These are phyloP conservation scores for Suhomyces anneliseae DNA, from an alignment of 1,139 yeast species.

Conservation along the genomic window DNA sequence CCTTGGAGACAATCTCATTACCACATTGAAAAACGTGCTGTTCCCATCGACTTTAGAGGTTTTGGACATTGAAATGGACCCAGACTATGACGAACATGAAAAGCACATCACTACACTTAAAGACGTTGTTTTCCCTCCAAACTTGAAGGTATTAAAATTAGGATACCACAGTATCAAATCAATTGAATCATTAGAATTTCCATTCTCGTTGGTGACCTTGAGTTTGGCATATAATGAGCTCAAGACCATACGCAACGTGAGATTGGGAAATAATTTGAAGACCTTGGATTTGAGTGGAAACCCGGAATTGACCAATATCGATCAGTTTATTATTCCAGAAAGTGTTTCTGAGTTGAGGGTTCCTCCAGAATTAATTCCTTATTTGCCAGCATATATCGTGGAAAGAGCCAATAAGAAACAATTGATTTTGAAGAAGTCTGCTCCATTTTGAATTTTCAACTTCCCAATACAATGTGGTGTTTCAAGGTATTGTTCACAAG, in stretches of 20 bases:
- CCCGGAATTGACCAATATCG: slow-evolving; percentile 40
- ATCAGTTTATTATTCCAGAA: slow-evolving; percentile 40
- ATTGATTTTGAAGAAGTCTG: slow-evolving; percentile 29
- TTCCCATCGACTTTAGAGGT: slow-evolving; percentile 42
- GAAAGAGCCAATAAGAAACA: slow-evolving; percentile 44
- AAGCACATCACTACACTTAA: slow-evolving; percentile 45
- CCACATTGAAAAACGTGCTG: slow-evolving; percentile 46
- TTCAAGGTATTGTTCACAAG: no score
- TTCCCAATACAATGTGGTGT: no score
- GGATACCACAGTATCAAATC: slow-evolving; percentile 44
- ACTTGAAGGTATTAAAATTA: slow-evolving; percentile 35
- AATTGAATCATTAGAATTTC: slow-evolving; percentile 44
- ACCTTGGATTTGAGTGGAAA: slow-evolving; percentile 46
- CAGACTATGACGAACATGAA: slow-evolving; percentile 42
- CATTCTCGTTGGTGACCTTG: slow-evolving; percentile 31
- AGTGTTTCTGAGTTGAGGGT: slow-evolving; percentile 38
- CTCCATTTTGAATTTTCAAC: slow-evolving; percentile 14
- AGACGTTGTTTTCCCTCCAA: slow-evolving; percentile 43
- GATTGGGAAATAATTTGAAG: slow-evolving; percentile 37
- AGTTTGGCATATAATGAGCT: slow-evolving; percentile 44
- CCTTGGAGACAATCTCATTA: slow-evolving; percentile 45
- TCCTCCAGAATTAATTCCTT: slow-evolving; percentile 36
- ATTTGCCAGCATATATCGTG: slow-evolving; percentile 40
- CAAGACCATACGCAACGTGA: slow-evolving; percentile 37
- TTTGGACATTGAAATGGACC: slow-evolving; percentile 46